Evolutionary conservation across 495 filamentous ascomycete genomes (phyloP), one percentile per base, ranked within the genome.

Genomic region (Penicillium turbatum): DNA sequence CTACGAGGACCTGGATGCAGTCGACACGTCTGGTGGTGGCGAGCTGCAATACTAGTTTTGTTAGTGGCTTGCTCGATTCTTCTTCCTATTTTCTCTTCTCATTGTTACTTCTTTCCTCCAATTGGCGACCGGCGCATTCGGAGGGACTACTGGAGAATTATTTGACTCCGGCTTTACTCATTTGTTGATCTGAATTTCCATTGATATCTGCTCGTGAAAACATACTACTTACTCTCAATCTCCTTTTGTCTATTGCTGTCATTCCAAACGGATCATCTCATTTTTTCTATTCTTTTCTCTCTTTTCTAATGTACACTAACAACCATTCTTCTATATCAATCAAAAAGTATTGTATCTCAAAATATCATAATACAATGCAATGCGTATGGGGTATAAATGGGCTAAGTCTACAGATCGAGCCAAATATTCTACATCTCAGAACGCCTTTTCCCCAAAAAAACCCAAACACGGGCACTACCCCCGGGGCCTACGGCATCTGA

Each of bases 1-100:
- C 67, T 98, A 98, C 69, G 95, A 97, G 69, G 93, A 98, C 70
- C 73, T 98, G 2, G 93, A 98, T 74, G 92, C 93, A 13, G 77
- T 82, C 31, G 76, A 72, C 26, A 74, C 73, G 2, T 72, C 73
- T 24, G 81, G 73, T 16, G 70, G 77, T 40, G 81, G 77, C 8
- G 84, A 86, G 64, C 66, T 87, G 50, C 82, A 87, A 61, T 87
- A 87, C 53, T 86, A 68, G 65, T 44, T 27, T 50, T 17, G 27
- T 47, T 41, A 32, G 49, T 24, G 21, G n/a, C 35, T 46, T 16
- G 24, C 41, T 52, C 17, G 38, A 32, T n/a, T 39, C 37, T 12
- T 16, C 27, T 45, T 55, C 17, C 38, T 21, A 6, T 40, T 50
- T 35, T 37, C 29, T 56, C 41, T 29, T 27, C 17, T 50, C 26